Base-by-base conservation (phyloP, 306 rosid species). In the Pyrus betulifolia region DNA sequence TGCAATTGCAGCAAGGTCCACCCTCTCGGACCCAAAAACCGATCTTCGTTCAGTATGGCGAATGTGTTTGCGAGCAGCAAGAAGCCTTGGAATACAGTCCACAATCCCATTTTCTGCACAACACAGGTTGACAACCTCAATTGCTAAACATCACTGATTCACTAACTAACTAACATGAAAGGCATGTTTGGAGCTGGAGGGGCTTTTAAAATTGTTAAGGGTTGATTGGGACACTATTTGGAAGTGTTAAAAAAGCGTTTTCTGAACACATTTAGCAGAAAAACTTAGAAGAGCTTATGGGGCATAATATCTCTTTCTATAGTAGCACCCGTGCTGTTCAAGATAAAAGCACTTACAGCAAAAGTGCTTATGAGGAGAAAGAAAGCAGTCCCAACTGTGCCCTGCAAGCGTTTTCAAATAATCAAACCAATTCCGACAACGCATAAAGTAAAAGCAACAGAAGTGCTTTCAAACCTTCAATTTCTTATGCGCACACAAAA, bases 11-110 rank as follows among this genome's bases (percentile, higher is more conserved):
- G 78, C 65, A 90, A 52, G 23, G 93, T 88, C 97, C 96, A 94
- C 67, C 95, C 92, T 88, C 97, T 92, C 8, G 84, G 87, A 62
- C 88, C 89, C 21, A 92, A 93, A 74, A 94, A 94, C 21, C 97
- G 82, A 67, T 92, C 96, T 80, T 94, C 98, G n/a, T 94, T 94
- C 83, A 87, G 81, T 55, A 92, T 88, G n/a, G 97, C 95, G 67
- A 94, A 79, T 13, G 91, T 92, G 73, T 94, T 94, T 74, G 90
- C 86, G 33, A 91, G 83, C 30, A 92, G 87, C 52, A 91, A 82
- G 72, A 89, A 42, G n/a, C 93, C 97, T 86, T 90, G 90, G 9
- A 94, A 64, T 15, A 85, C 60, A 21, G 87, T 84, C 97, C 98
- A 90, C 28, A 91, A 87, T 1, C 89, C 90, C 98, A 91, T 92